Base-by-base conservation (phyloP, 164 flowering plant species). In the Berberis thunbergii region DNA sequence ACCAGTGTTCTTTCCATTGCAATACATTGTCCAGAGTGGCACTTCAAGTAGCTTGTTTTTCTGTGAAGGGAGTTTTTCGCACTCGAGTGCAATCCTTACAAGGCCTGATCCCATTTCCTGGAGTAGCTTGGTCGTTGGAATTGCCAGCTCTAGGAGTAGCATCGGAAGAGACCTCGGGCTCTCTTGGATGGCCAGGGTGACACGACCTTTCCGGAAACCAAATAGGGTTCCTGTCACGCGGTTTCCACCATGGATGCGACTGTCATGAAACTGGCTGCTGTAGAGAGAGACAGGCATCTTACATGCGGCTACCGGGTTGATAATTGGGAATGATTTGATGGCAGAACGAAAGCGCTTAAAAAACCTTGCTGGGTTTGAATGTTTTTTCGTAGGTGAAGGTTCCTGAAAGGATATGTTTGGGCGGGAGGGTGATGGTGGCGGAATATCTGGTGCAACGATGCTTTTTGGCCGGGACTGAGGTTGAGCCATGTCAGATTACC, bases 151-250 rank as follows among this genome's bases (percentile, higher is more conserved):
- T 1, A 93, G 76, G 4, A 93, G 59, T 3, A 89, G 66, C 41
- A 81, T 67, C 0, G 98, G 98, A 0, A 87, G 73, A 58, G 80
- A 76, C 44, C 71, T 72, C 0, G 93, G 75, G 57, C 46, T 81
- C 42, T 89, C 91, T 62, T 89, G 98, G 9, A 92, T 74, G 41
- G 85, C 82, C 0, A 92, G 74, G 63, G 67, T 84, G 2, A 85
- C 75, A 38, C 89, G 74, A 6, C 81, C 85, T 55, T 78, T 86
- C 0, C 86, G 78, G 70, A 74, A 66, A 11, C 96, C 98, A 52
- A 83, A 92, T 2, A 92, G 70, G 41, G 98, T 87, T 1, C 95
- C 93, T 0, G 92, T 87, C 72, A 88, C 65, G 0, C 85, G 78
- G 4, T 69, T 62, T 13, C 84, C 83, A 1, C 83, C 82, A 3